Base-by-base conservation (phyloP, 2,329 filamentous ascomycete genomes). In the Coleophoma eucalyptorum region DNA sequence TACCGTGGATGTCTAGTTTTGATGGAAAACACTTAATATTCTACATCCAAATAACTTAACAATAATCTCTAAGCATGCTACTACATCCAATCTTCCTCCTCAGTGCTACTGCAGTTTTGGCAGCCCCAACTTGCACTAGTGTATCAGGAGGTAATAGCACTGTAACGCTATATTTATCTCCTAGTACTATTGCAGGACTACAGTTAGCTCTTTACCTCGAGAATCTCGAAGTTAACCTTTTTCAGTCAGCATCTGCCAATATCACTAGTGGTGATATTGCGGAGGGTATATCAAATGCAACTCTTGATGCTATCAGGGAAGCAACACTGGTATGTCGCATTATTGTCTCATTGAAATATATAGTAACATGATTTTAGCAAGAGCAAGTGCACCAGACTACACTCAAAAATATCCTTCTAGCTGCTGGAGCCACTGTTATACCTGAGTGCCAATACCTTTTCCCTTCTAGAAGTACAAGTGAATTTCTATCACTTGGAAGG, bases 341-440 rank as follows among this genome's bases (percentile, higher is more conserved):
- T 50, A 12, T 32, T 34, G 20, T 43, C 19, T 34, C 42, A 34
- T n/a, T 43, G 21, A 37, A 44, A 31, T 38, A 34, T 32, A 26
- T 42, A 34, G 42, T 55, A 26, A 53, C 26, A 32, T 45, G 13
- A 4, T 41, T 49, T 50, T 50, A 53, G 44, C 49, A 56, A 52
- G 49, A 56, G 47, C 44, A 56, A 20, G 49, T 54, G 6, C 43
- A 56, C 45, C 13, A 48, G 31, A 38, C 40, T 20, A 56, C 50
- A 33, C 40, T 56, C 44, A 38, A 37, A 15, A 26, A 50, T 43
- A 21, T 56, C 16, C 52, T 54, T 34, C 6, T 48, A 54, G 37
- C 26, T 34, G 45, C 46, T 54, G 46, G 47, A 18, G 45, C 20
- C 15, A n/a, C 18, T 18, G 26, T 38, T 12, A 49, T 54, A 20